Conservation (phyloP, 345 rosid species). For the Hibiscus syriacus region DNA sequence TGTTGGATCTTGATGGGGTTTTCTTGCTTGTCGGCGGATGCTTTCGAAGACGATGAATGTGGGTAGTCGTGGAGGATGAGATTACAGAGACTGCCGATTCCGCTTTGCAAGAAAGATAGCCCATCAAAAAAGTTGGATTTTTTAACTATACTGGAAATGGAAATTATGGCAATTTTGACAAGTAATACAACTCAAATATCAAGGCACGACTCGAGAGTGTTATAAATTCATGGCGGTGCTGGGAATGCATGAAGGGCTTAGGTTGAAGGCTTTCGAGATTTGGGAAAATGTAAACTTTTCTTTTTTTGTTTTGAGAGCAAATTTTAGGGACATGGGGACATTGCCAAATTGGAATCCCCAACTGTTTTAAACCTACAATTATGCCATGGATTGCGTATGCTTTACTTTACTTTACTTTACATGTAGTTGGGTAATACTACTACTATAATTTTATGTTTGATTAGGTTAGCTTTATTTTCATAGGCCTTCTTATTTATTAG, state of each 20-base stretch:
- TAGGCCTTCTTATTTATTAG: too few species aligned
- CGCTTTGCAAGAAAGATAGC: conserved; percentile 16
- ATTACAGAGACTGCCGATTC: conserved; percentile 15
- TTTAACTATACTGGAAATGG: too few species aligned
- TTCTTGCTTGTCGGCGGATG: conserved; percentile 22
- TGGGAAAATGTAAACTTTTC: not conserved
- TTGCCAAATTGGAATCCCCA: conserved; percentile 33
- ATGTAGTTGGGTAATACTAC: not conserved
- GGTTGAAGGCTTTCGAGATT: not conserved
- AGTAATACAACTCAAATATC: too few species aligned
- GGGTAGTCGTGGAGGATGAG: conserved; percentile 8
- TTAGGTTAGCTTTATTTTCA: too few species aligned
- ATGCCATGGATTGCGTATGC: not conserved
- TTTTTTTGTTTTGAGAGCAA: too few species aligned
- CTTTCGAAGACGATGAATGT: conserved; percentile 27
- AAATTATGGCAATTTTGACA: too few species aligned
- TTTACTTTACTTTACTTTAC: not conserved
- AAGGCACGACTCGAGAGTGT: too few species aligned
- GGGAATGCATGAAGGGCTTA: not conserved
- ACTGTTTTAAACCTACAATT: not conserved
- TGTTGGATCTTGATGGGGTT: conserved; percentile 71
- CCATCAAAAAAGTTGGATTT: not conserved
- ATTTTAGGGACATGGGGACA: not conserved
- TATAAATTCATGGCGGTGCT: too few species aligned
- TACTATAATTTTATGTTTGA: too few species aligned